Percentiles rank a stretch among this genome's conserved stretches.
phyloP scores from a whole-genome alignment of 2,329 filamentous ascomycete species.

The Pseudogymnoascus sp. region DNA sequence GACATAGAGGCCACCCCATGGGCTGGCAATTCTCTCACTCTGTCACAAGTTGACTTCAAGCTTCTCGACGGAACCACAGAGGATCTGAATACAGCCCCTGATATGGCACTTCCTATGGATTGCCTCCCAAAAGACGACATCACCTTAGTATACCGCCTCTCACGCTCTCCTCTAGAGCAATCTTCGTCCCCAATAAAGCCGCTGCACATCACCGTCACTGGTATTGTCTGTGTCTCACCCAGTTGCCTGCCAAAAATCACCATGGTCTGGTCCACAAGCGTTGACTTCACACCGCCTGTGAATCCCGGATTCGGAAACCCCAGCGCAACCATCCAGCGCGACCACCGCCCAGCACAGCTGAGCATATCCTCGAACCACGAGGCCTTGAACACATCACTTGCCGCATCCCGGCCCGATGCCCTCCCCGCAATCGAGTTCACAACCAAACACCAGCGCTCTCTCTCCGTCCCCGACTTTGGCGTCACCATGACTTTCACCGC shows the following conservation, averaged over 20 bases:
- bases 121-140: conserved; percentile 68
- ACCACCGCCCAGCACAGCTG: conserved; percentile 56
- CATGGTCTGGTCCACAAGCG: conserved; percentile 60
- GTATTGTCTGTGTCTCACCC: conserved; percentile 47
- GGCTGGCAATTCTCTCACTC: conserved; percentile 56
- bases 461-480: conserved; percentile 52
- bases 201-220: conserved; percentile 53
- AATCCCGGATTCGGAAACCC: conserved; percentile 55
- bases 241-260: conserved; percentile 52
- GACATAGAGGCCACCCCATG: conserved; percentile 68
- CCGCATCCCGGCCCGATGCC: conserved; percentile 51
- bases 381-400: conserved; percentile 46
- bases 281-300: conserved; percentile 61
- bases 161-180: conserved; percentile 21
- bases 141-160: conserved; percentile 63
- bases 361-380: conserved; percentile 51
- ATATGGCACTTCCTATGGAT: conserved; percentile 47
- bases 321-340: conserved; percentile 51
- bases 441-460: conserved; percentile 32
- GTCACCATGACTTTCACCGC: conserved; percentile 69
- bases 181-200: conserved; percentile 43
- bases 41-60: conserved; percentile 51
- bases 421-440: conserved; percentile 52
- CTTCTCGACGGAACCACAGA: conserved; percentile 53
- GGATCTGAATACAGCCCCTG: conserved; percentile 44